These are phyloP conservation scores for Sporisorium reilianum DNA, from an alignment of 1,284 basidiomycete genomes.

Conservation along the genomic window DNA sequence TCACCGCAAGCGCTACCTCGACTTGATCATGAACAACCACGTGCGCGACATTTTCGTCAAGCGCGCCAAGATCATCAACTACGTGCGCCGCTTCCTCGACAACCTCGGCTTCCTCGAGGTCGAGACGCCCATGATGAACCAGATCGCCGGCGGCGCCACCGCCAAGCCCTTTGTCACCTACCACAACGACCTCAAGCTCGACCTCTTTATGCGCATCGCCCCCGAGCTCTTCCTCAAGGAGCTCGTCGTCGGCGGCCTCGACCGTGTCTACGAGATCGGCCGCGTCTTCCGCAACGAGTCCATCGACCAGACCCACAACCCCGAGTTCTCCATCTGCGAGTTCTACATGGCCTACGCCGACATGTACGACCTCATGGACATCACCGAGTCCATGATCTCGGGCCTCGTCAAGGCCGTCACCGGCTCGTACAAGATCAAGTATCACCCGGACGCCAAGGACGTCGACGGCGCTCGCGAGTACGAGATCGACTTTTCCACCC, in stretches of 20 bases:
- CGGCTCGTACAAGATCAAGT: conserved; percentile 84
- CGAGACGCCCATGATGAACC: conserved; percentile 98
- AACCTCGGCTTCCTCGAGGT: conserved; percentile 96
- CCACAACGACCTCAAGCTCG: conserved; percentile 97
- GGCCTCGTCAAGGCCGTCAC: conserved; percentile 91
- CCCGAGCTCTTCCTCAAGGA: conserved; percentile 99
- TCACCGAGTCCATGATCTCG: conserved; percentile 91
- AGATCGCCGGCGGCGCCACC: conserved; percentile 95
- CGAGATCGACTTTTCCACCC: conserved; percentile 88
- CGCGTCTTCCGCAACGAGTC: conserved; percentile 98
- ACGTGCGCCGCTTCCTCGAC: conserved; percentile 88
- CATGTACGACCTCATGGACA: conserved; percentile 98
- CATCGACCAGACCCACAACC: conserved; percentile 85
- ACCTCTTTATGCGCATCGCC: conserved; percentile 97
- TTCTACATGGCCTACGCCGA: conserved; percentile 99
- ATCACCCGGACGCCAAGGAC: conserved; percentile 93
- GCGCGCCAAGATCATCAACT: conserved; percentile 73
- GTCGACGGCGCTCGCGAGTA: conserved; percentile 75
- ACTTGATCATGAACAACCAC: conserved; percentile 93
- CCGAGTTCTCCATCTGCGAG: conserved; percentile 86
- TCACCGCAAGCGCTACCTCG: conserved; percentile 98
- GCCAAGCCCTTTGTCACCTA: conserved; percentile 99
- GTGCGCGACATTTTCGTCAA: conserved; percentile 93
- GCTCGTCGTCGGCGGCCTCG: conserved; percentile 94
- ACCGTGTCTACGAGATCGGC: conserved; percentile 98